Evolutionary conservation across 1,284 basidiomycete genomes (phyloP).

Genomic region (Pascua sp.): DNA sequence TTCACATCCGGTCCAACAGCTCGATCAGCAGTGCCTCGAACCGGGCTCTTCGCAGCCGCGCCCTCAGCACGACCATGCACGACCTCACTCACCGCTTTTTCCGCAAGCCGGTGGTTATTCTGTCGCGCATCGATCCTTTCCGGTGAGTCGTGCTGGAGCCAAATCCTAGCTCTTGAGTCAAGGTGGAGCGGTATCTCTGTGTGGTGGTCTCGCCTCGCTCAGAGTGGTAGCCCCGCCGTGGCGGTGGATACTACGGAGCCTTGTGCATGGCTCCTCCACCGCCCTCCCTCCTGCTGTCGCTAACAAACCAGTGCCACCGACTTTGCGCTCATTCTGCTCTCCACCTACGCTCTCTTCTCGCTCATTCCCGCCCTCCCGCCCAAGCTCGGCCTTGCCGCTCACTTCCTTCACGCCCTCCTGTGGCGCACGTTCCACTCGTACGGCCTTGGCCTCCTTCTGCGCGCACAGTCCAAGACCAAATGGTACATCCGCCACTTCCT

Average conservation of each 20-base stretch:
- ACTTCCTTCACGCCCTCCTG: slow-evolving; percentile 74
- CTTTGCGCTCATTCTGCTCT: slow-evolving; percentile 61
- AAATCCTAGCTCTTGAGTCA: too few relatives aligned
- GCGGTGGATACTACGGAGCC: too few relatives aligned
- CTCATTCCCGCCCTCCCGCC: slow-evolving; percentile 47
- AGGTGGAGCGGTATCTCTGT: not conserved
- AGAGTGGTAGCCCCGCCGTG: too few relatives aligned
- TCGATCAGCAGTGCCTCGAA: not conserved
- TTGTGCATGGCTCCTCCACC: too few relatives aligned
- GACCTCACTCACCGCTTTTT: slow-evolving; percentile 89
- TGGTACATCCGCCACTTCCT: slow-evolving; percentile 91
- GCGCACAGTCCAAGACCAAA: slow-evolving; percentile 77
- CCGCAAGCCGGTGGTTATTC: slow-evolving; percentile 75
- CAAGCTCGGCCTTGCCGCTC: slow-evolving; percentile 56
- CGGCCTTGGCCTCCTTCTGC: slow-evolving; percentile 77
- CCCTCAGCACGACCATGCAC: slow-evolving; percentile 63
- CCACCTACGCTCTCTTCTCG: slow-evolving; percentile 58
- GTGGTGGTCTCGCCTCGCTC: not conserved
- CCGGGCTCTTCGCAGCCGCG: slow-evolving; percentile 10
- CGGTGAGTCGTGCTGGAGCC: slow-evolving; percentile 55
- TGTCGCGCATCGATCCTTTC: slow-evolving; percentile 79
- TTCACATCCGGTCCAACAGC: slow-evolving; percentile 30
- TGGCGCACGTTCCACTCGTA: slow-evolving; percentile 90
- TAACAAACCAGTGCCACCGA: slow-evolving; percentile 58
- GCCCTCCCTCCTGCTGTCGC: not conserved